Evolutionary conservation across 75 land plant species (phyloP).

Genomic region (Cupressus sempervirens): DNA sequence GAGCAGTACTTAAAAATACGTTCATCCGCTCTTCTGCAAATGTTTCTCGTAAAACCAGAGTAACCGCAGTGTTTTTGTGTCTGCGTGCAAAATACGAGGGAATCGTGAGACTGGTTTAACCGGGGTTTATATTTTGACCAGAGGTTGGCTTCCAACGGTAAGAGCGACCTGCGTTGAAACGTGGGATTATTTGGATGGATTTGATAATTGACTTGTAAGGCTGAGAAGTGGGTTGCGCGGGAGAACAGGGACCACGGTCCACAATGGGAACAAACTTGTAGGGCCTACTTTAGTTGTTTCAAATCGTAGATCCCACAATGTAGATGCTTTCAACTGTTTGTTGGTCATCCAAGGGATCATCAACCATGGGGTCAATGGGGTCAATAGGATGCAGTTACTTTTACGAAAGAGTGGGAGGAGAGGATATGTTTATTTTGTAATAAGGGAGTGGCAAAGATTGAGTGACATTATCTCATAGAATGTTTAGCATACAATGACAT

Average conservation of each 20-base stretch:
- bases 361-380: too few relatives aligned
- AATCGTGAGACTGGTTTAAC: neutral
- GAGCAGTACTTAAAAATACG: neutral
- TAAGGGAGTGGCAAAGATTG: too few relatives aligned
- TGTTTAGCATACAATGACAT: too few relatives aligned
- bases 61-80: neutral
- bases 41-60: neutral
- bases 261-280: neutral
- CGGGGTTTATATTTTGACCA: neutral
- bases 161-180: neutral
- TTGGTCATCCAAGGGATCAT: too few relatives aligned
- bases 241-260: neutral
- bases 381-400: too few relatives aligned
- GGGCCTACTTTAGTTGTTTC: neutral
- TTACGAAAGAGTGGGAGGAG: too few relatives aligned
- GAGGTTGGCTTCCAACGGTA: neutral
- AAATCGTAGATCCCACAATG: too few relatives aligned
- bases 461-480: too few relatives aligned
- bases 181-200: neutral
- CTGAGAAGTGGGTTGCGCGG: neutral
- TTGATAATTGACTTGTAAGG: neutral
- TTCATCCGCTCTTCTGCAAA: neutral
- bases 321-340: too few relatives aligned
- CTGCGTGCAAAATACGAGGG: neutral
- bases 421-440: too few relatives aligned